Conservation (phyloP, 805 yeast genomes). For the Schizosaccharomyces osmophilus region DNA sequence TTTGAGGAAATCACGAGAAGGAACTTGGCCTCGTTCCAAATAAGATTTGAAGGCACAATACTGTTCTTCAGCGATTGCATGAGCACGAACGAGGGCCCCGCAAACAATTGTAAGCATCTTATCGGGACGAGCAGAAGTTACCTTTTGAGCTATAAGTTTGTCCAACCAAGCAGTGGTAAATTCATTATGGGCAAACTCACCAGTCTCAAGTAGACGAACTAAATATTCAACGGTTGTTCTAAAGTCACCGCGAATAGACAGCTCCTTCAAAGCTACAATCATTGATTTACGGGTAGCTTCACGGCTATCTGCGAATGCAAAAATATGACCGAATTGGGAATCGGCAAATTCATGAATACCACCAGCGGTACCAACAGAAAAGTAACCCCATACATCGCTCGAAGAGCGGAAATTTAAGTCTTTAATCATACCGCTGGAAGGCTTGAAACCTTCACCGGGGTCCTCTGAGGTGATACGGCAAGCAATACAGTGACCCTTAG, state of each 20-base stretch:
- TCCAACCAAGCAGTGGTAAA: slow-evolving; percentile 98
- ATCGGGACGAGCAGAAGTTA: slow-evolving; percentile 95
- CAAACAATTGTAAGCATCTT: slow-evolving; percentile 71
- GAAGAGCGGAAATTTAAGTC: slow-evolving; percentile 92
- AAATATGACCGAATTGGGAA: slow-evolving; percentile 96
- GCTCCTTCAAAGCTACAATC: slow-evolving; percentile 94
- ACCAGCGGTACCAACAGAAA: slow-evolving; percentile 87
- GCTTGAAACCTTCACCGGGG: slow-evolving; percentile 98
- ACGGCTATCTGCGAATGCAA: slow-evolving; percentile 96
- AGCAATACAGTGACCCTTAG: slow-evolving; percentile 97
- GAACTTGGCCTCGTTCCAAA: slow-evolving; percentile 91
- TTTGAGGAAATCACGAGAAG: slow-evolving; percentile 53
- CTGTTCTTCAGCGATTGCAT: slow-evolving; percentile 47
- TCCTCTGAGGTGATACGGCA: slow-evolving; percentile 98
- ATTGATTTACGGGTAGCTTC: slow-evolving; percentile 93
- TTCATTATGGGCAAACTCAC: slow-evolving; percentile 85
- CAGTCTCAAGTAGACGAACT: slow-evolving; percentile 83
- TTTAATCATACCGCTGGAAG: slow-evolving; percentile 88
- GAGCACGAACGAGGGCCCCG: slow-evolving; percentile 96
- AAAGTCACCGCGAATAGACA: slow-evolving; percentile 93
- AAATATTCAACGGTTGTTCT: slow-evolving; percentile 93
- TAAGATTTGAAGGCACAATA: slow-evolving; percentile 43
- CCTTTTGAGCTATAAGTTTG: slow-evolving; percentile 73
- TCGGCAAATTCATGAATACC: slow-evolving; percentile 95
- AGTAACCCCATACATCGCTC: slow-evolving; percentile 98